phyloP scores from a whole-genome alignment of 306 rosid species.

The Vicia villosa region DNA sequence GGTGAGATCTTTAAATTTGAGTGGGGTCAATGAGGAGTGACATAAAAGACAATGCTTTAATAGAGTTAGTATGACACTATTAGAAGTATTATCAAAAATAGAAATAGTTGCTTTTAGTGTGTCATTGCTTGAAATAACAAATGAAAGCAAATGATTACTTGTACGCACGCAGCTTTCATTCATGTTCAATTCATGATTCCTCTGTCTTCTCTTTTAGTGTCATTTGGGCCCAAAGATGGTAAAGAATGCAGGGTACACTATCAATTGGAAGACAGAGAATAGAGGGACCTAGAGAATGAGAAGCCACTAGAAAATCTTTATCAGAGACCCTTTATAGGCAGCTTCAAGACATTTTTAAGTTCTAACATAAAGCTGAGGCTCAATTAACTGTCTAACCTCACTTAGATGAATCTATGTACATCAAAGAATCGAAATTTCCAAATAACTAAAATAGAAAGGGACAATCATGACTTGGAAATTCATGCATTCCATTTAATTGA shows the following conservation, averaged over 20 bases:
- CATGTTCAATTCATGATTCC: not conserved
- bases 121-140: not conserved
- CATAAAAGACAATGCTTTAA: not conserved
- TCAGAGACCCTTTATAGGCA: not conserved
- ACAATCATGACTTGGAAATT: slow-evolving; percentile 43
- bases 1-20: not conserved
- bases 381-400: slow-evolving; percentile 11
- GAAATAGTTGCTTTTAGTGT: not conserved
- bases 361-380: slow-evolving; percentile 34
- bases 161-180: not conserved
- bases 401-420: slow-evolving; percentile 61
- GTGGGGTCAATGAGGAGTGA: not conserved
- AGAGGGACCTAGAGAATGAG: not conserved
- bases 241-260: not conserved
- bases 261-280: not conserved
- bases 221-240: not conserved
- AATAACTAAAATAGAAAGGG: slow-evolving; percentile 24
- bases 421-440: slow-evolving; percentile 62
- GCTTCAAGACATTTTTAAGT: slow-evolving; percentile 2
- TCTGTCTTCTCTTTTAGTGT: not conserved
- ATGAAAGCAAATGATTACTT: not conserved
- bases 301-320: not conserved
- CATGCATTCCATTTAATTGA: slow-evolving; percentile 36
- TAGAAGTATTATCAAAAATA: not conserved
- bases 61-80: not conserved